Conservation (phyloP, 441 rosid species). For the Flueggea neowawraea region DNA sequence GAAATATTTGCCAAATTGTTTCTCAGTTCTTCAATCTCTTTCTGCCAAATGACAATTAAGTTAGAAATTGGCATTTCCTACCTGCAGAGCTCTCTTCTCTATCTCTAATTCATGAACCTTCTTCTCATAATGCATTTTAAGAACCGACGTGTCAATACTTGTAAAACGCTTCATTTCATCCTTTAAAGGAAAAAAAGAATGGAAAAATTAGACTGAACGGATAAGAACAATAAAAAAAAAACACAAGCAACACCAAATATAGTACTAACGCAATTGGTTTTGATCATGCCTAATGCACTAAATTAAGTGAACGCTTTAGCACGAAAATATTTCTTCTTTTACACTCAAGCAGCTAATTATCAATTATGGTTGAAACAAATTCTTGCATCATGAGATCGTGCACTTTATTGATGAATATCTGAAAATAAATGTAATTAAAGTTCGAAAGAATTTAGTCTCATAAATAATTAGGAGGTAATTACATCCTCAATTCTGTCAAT, state of each 20-base stretch:
- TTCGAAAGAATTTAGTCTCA: no score
- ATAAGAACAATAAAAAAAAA: neutral
- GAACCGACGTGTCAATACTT: conserved; percentile 71
- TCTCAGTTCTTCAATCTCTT: conserved; percentile 84
- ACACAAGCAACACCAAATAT: neutral
- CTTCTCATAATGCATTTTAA: conserved; percentile 94
- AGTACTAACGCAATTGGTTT: neutral
- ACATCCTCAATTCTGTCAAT: no score
- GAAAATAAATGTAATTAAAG: no score
- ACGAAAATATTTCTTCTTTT: no score
- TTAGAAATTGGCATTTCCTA: conserved; percentile 20
- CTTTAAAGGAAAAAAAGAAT: conserved; percentile 30
- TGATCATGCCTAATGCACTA: no score
- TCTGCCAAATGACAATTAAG: conserved; percentile 46
- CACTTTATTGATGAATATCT: no score
- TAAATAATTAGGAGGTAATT: no score
- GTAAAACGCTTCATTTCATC: conserved; percentile 91
- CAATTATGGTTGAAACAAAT: no score
- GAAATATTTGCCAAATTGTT: conserved; percentile 73
- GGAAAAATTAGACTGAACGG: no score
- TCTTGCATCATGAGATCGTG: no score
- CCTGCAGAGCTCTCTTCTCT: conserved; percentile 83
- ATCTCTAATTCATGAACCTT: conserved; percentile 88
- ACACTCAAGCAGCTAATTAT: no score
- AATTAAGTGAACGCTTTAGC: no score